Base-by-base conservation (phyloP, 805 yeast genomes). In the Saccharomyces paradoxus region DNA sequence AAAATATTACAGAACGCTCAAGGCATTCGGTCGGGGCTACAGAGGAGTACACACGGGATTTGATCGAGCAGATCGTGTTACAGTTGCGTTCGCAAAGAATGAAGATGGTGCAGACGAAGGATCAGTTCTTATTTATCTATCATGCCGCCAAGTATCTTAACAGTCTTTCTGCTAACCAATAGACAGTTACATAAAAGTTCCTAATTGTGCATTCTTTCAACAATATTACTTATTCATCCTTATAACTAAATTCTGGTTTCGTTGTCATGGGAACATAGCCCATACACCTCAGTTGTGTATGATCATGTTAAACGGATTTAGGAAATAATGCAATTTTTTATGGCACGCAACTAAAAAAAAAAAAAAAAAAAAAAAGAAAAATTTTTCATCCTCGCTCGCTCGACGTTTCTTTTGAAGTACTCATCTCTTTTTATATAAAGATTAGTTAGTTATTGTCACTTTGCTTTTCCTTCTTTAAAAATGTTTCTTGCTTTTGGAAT, bases 91-190 rank as follows among this genome's bases (percentile, higher is more conserved):
- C 65, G 1, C 73, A 70, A 51, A 56, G 74, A 53, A 60, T 70
- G 60, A 69, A 68, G 51, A 70, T 69, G 71, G 74, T 70, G 8
- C 73, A 70, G 46, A 63, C 62, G 56, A 56, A 60, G 26, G 72
- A 69, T 17, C 74, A 70, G 51, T 70, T 58, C 53, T 53, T 54
- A 21, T 70, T 69, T 53, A 63, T 70, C 22, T 70, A 70, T 53
- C 68, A 67, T 48, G 72, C 71, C 2, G 70, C 72, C 5, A 58
- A 57, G 22, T 58, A 60, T 22, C 54, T 65, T 4, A 54, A 56
- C 46, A 56, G 48, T 48, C 48, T 49, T 32, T 24, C 41, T 28
- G 41, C 31, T 48, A 54, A 49, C 47, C 55, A 53, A 48, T 50
- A 46, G 29, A 52, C 31, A 30, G 48, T 41, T 24, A 47, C 27